These are phyloP conservation scores for Apiosordaria backusii DNA, from an alignment of 495 filamentous ascomycete genomes.

Conservation along the genomic window DNA sequence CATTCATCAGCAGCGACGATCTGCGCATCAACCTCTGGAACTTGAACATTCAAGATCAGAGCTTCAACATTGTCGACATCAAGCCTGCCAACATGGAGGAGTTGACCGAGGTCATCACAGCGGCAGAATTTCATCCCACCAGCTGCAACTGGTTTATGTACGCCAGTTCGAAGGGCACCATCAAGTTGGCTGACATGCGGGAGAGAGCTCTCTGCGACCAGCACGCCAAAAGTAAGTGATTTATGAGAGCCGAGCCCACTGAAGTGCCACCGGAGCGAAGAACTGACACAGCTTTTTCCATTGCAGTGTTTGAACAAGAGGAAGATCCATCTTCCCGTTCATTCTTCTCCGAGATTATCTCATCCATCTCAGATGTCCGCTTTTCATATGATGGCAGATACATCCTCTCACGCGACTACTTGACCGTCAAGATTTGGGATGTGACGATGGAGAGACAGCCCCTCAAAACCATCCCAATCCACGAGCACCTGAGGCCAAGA, in stretches of 20 bases:
- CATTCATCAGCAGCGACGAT: conserved; percentile 98
- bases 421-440: conserved; percentile 99
- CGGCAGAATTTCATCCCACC: conserved; percentile 92
- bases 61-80: conserved; percentile 99
- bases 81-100: conserved; percentile 99
- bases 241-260: neutral
- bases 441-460: conserved; percentile 97
- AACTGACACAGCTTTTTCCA: neutral
- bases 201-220: conserved; percentile 93
- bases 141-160: conserved; percentile 99
- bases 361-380: conserved; percentile 96
- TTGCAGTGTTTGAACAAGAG: conserved; percentile 93
- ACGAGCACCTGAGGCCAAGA: conserved; percentile 91
- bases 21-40: conserved; percentile 98
- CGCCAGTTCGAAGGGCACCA: conserved; percentile 96
- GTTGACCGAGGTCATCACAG: conserved; percentile 96
- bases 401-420: conserved; percentile 94
- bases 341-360: conserved; percentile 99
- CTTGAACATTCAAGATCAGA: conserved; percentile 97
- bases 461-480: conserved; percentile 97
- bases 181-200: conserved; percentile 98
- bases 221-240: conserved; percentile 80
- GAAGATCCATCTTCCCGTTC: conserved; percentile 98
- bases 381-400: conserved; percentile 96
- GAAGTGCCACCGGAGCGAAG: neutral